Evolutionary conservation across 345 rosid genomes (phyloP).

Genomic region (Aquilaria sinensis): DNA sequence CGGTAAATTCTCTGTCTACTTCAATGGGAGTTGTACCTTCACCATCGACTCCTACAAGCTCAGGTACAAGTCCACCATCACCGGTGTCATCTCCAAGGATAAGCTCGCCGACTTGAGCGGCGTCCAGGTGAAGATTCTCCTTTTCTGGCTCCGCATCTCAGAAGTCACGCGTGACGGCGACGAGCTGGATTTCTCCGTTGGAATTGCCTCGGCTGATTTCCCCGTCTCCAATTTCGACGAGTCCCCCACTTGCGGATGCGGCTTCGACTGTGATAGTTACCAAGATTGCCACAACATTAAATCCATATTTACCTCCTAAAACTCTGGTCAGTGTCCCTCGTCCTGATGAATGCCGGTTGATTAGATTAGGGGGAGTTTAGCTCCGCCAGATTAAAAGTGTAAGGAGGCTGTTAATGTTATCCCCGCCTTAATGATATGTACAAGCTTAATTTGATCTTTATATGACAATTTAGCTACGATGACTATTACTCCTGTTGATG

Average conservation of each 20-base stretch:
- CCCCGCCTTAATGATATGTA: no score
- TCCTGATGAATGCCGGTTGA: no score
- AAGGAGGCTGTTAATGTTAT: no score
- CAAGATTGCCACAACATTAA: no score
- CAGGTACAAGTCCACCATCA: slow-evolving; percentile 42
- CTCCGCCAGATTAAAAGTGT: no score
- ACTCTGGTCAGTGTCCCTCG: no score
- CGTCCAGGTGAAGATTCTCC: slow-evolving; percentile 42
- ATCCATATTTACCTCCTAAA: no score
- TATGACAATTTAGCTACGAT: no score
- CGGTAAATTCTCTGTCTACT: slow-evolving; percentile 41
- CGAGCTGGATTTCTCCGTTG: slow-evolving; percentile 51
- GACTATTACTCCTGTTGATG: no score
- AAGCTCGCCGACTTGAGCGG: slow-evolving; percentile 40
- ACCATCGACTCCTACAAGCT: slow-evolving; percentile 45
- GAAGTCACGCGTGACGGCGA: slow-evolving; percentile 37
- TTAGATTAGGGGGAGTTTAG: no score
- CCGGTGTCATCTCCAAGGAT: slow-evolving; percentile 38
- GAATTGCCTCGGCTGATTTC: slow-evolving; percentile 53
- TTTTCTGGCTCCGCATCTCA: slow-evolving; percentile 51
- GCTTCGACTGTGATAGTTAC: slow-evolving; percentile 30
- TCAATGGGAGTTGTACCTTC: slow-evolving; percentile 42
- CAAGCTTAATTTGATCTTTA: no score
- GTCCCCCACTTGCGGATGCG: slow-evolving; percentile 44
- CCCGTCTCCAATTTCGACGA: slow-evolving; percentile 35